phyloP scores from a whole-genome alignment of 2,329 filamentous ascomycete species.

The Ilyonectria mors-panacis region DNA sequence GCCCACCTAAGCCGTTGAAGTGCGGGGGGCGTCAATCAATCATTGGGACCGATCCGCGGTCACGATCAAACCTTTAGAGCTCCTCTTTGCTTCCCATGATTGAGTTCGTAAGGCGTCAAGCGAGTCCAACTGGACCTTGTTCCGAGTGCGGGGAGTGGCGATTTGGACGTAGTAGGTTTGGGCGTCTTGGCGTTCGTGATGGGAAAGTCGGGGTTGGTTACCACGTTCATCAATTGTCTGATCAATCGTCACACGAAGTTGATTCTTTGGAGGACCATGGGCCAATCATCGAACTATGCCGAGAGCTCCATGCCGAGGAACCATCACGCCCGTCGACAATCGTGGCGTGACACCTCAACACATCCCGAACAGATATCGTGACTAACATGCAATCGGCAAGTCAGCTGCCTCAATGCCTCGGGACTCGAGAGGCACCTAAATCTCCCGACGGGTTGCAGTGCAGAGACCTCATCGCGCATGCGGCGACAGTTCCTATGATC shows the following conservation, averaged over 20 bases:
- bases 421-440: conserved; percentile 25
- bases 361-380: conserved; percentile 29
- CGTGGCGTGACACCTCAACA: conserved; percentile 37
- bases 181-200: conserved; percentile 6
- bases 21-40: conserved; percentile 39
- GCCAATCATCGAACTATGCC: conserved; percentile 35
- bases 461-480: conserved; percentile 24
- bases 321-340: conserved; percentile 20
- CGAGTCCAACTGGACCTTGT: neutral
- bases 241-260: conserved; percentile 1
- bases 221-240: conserved; percentile 8
- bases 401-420: conserved; percentile 24
- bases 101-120: neutral
- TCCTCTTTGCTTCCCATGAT: conserved; percentile 10
- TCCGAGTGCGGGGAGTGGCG: neutral
- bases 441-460: conserved; percentile 9
- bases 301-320: conserved; percentile 12
- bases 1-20: conserved; percentile 28
- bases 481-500: conserved; percentile 33
- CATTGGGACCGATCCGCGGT: conserved; percentile 31
- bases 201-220: conserved; percentile 10
- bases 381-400: conserved; percentile 35
- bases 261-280: conserved; percentile 13
- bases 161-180: neutral
- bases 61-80: conserved; percentile 25